phyloP scores from a whole-genome alignment of 2,329 filamentous ascomycete genomes.

The Paecilomyces dactylethromorphus region DNA sequence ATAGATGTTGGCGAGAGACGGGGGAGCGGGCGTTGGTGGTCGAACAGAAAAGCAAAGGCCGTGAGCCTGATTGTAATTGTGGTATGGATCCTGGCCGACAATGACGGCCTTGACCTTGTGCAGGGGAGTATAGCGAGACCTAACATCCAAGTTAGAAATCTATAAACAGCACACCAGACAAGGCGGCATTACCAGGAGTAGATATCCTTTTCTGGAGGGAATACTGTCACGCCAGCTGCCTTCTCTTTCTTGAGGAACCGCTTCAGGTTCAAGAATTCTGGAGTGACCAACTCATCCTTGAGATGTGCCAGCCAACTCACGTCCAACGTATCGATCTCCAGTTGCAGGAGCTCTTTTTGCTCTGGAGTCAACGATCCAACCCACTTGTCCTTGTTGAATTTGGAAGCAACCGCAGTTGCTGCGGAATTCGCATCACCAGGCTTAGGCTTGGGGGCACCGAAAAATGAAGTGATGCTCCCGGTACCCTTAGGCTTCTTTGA shows the following conservation, averaged over 20 bases:
- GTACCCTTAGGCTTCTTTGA: conserved; percentile 68
- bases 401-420: conserved; percentile 26
- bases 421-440: conserved; percentile 19
- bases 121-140: conserved; percentile 90
- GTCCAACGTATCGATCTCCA: conserved; percentile 89
- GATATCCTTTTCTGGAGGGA: conserved; percentile 79
- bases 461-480: conserved; percentile 83
- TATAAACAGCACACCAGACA: neutral
- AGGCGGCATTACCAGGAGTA: conserved; percentile 72
- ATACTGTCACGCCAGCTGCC: conserved; percentile 67
- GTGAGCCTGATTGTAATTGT: conserved; percentile 92
- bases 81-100: conserved; percentile 93
- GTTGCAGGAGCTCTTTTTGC: conserved; percentile 71
- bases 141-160: conserved; percentile 34
- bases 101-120: conserved; percentile 86
- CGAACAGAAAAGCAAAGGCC: conserved; percentile 93
- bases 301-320: conserved; percentile 86
- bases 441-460: conserved; percentile 59
- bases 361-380: conserved; percentile 70
- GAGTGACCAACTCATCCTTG: conserved; percentile 74
- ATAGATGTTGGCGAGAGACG: conserved; percentile 92
- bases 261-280: conserved; percentile 83
- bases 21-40: conserved; percentile 78
- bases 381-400: conserved; percentile 89
- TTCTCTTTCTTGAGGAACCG: conserved; percentile 76